Evolutionary conservation across 1,139 yeast genomes (phyloP).

Genomic region (Scheffersomyces quercinus): DNA sequence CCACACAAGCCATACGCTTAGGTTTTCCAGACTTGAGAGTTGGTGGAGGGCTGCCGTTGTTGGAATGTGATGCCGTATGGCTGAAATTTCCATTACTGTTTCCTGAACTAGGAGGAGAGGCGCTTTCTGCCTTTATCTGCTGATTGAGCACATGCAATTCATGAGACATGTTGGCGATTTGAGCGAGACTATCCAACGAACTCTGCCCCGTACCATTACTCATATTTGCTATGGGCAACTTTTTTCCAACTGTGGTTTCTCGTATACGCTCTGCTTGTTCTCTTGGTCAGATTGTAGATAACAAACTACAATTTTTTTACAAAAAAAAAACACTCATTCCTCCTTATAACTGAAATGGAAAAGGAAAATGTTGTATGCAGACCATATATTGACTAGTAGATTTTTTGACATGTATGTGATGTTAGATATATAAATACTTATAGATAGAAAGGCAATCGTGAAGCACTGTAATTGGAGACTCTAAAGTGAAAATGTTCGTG

Average conservation of each 20-base stretch:
- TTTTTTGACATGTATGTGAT: no score
- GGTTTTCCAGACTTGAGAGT: conserved; percentile 22
- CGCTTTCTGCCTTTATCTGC: conserved; percentile 21
- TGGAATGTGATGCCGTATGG: conserved; percentile 6
- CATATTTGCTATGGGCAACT: conserved; percentile 3
- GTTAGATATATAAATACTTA: no score
- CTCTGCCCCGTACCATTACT: conserved; percentile 12
- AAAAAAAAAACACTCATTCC: no score
- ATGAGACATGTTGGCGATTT: conserved; percentile 47
- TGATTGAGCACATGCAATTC: conserved; percentile 36
- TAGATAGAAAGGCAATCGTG: no score
- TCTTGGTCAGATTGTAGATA: no score
- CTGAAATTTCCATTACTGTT: background rate
- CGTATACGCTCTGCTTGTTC: background rate
- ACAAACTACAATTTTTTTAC: no score
- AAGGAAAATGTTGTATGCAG: no score
- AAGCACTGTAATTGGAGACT: no score
- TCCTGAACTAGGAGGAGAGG: conserved; percentile 5
- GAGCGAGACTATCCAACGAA: conserved; percentile 44
- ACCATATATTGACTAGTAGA: no score
- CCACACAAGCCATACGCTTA: conserved; percentile 86
- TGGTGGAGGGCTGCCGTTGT: conserved; percentile 6
- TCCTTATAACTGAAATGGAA: no score
- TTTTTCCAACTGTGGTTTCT: background rate
- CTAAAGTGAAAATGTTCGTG: background rate